Conservation (phyloP, 2,329 filamentous ascomycete genomes). For the Colletotrichum sublineola region DNA sequence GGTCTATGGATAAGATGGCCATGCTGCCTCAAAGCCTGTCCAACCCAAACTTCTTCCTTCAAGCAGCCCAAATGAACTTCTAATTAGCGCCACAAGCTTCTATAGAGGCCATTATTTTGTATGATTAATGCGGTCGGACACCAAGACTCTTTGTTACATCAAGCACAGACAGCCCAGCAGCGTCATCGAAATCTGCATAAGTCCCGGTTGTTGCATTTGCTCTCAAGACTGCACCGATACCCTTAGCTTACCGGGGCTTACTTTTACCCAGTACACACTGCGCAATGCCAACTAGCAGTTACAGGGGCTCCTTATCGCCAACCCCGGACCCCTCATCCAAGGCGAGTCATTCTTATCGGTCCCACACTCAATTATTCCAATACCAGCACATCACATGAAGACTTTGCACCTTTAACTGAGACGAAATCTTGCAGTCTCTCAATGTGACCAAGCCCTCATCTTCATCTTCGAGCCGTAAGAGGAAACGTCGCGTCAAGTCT, state of each 20-base stretch:
- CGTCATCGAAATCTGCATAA: not conserved
- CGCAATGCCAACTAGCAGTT: slow-evolving; percentile 8
- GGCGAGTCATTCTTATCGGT: slow-evolving; percentile 24
- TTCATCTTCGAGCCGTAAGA: slow-evolving; percentile 10
- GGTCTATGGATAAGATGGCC: not conserved
- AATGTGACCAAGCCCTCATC: slow-evolving; percentile 2
- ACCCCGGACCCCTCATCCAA: slow-evolving; percentile 26
- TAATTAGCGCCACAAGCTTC: not conserved
- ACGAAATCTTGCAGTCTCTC: slow-evolving; percentile 3
- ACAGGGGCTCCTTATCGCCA: slow-evolving; percentile 22
- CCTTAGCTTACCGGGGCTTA: not conserved
- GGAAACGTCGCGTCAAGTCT: slow-evolving; percentile 7
- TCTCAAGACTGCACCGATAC: not conserved
- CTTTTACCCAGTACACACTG: not conserved
- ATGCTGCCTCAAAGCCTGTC: not conserved
- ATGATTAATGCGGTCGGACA: not conserved
- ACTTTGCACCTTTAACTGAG: slow-evolving; percentile 19
- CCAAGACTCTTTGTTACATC: not conserved
- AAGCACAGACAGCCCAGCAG: not conserved
- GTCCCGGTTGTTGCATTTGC: not conserved
- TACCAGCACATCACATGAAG: slow-evolving; percentile 11
- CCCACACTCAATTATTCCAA: slow-evolving; percentile 6
- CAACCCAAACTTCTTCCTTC: not conserved
- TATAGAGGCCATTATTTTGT: not conserved
- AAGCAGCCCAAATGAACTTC: not conserved